Evolutionary conservation across 768 basidiomycete genomes (phyloP).

Genomic region (Termitomyces sp.): DNA sequence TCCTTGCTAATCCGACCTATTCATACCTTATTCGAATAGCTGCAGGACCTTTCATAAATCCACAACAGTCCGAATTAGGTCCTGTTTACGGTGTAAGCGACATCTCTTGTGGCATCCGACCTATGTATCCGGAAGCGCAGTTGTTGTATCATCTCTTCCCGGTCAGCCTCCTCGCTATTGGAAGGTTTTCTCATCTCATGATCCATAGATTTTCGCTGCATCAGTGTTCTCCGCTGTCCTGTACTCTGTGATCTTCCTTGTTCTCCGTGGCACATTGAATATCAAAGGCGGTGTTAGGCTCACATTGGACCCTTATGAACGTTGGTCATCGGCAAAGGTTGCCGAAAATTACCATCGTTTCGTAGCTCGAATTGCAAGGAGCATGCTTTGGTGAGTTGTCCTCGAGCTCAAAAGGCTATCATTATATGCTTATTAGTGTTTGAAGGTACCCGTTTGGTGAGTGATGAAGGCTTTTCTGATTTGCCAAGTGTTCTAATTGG

Average conservation of each 20-base stretch:
- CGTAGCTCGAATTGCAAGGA: slow-evolving; percentile 53
- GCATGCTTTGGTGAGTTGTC: slow-evolving; percentile 63
- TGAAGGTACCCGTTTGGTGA: slow-evolving; percentile 56
- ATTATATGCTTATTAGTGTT: slow-evolving; percentile 5
- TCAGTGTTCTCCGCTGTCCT: slow-evolving; percentile 49
- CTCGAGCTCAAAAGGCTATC: neutral
- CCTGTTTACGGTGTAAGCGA: slow-evolving; percentile 47
- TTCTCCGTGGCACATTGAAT: slow-evolving; percentile 50
- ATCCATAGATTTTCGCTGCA: slow-evolving; percentile 48
- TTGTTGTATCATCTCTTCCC: slow-evolving; percentile 59
- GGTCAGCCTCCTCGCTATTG: slow-evolving; percentile 28
- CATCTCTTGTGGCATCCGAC: slow-evolving; percentile 47
- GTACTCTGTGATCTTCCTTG: slow-evolving; percentile 56
- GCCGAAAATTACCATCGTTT: slow-evolving; percentile 53
- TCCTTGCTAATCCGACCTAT: neutral
- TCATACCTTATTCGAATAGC: slow-evolving; percentile 15
- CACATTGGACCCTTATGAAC: slow-evolving; percentile 39
- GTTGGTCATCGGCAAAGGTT: slow-evolving; percentile 30
- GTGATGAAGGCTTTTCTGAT: slow-evolving; percentile 8
- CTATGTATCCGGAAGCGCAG: slow-evolving; percentile 31
- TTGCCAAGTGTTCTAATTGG: slow-evolving; percentile 2
- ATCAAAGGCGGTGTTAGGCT: slow-evolving; percentile 47
- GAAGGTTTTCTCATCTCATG: neutral
- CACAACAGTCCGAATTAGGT: slow-evolving; percentile 13
- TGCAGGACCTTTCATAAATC: slow-evolving; percentile 29